Conservation (phyloP, 306 rosid genomes). For the Cucurbita maxima region DNA sequence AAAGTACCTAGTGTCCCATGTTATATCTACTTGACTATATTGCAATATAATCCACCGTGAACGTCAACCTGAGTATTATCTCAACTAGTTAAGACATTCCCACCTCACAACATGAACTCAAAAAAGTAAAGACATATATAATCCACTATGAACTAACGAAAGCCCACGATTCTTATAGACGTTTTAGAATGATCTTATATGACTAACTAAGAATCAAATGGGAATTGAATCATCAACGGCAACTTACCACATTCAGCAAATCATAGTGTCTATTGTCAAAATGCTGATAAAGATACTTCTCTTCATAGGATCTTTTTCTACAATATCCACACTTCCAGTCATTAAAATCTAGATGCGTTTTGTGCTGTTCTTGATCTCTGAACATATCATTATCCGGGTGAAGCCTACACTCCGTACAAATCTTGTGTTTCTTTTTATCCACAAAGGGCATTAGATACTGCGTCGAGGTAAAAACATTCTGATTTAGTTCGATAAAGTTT, state of each 20-base stretch:
- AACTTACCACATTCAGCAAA: constrained; percentile 75
- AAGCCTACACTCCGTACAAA: constrained; percentile 53
- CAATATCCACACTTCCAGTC: constrained; percentile 98
- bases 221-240: constrained; percentile 13
- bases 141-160: neutral
- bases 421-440: constrained; percentile 44
- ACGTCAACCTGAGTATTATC: neutral
- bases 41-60: neutral
- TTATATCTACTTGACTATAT: neutral
- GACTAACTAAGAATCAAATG: neutral
- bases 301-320: constrained; percentile 84
- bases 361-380: constrained; percentile 86
- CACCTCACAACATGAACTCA: neutral
- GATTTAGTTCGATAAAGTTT: neutral
- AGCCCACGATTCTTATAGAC: neutral
- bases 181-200: neutral
- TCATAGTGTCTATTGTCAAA: constrained; percentile 73
- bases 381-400: constrained; percentile 68
- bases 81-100: neutral
- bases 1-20: neutral
- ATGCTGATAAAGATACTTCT: constrained; percentile 77
- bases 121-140: too few relatives aligned
- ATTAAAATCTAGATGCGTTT: constrained; percentile 40
- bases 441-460: constrained; percentile 83
- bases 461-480: constrained; percentile 7